Evolutionary conservation across 2,329 filamentous ascomycete genomes (phyloP).

Genomic region (Neophaeococcomyces mojaviensis): DNA sequence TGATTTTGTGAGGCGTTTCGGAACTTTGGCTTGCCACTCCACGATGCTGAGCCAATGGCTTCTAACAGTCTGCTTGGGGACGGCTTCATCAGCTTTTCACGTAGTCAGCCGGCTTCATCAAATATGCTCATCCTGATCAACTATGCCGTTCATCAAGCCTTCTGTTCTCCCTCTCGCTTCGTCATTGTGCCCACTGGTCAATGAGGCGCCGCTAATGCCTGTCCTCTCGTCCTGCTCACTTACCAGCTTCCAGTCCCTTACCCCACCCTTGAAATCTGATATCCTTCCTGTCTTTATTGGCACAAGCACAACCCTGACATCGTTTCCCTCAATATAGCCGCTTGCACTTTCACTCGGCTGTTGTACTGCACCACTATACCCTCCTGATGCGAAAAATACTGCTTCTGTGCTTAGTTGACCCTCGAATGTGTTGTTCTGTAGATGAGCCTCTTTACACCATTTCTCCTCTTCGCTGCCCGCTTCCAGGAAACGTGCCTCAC

Average conservation of each 20-base stretch:
- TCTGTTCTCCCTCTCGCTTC: background rate
- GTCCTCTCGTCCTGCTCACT: slow-evolving; percentile 12
- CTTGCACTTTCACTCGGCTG: slow-evolving; percentile 25
- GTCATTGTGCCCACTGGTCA: background rate
- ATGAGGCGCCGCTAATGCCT: background rate
- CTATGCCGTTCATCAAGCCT: slow-evolving; percentile 9
- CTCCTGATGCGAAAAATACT: slow-evolving; percentile 32
- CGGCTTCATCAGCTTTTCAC: no score
- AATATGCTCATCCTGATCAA: no score
- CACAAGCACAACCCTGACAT: slow-evolving; percentile 82
- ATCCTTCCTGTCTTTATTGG: slow-evolving; percentile 77
- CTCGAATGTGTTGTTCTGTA: slow-evolving; percentile 87
- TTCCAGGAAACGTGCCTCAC: slow-evolving; percentile 67
- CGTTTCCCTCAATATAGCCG: slow-evolving; percentile 70
- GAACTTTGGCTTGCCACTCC: no score
- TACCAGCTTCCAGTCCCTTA: slow-evolving; percentile 63
- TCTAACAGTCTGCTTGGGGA: no score
- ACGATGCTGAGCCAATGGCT: no score
- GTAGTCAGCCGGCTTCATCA: no score
- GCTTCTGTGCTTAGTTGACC: slow-evolving; percentile 42
- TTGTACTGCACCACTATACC: slow-evolving; percentile 27
- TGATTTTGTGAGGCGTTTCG: no score
- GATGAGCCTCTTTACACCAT: slow-evolving; percentile 74
- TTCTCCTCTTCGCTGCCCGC: slow-evolving; percentile 70
- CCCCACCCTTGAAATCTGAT: slow-evolving; percentile 90